Conservation (phyloP, 768 basidiomycete genomes). For the Kwoniella sp. region DNA sequence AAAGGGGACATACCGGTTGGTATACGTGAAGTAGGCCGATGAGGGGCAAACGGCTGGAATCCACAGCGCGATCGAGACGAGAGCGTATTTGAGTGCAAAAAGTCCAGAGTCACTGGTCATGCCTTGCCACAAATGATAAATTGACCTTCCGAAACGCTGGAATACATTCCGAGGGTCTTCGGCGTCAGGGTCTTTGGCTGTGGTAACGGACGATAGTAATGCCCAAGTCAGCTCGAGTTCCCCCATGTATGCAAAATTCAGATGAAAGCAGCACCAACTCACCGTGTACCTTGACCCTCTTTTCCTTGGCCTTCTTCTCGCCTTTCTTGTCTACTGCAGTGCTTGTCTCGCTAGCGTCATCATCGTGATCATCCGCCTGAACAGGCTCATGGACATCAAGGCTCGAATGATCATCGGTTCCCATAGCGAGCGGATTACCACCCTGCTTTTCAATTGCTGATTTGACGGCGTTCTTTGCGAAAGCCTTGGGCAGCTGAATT, state of each 20-base stretch:
- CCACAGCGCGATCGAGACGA: slow-evolving; percentile 63
- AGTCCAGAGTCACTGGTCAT: slow-evolving; percentile 58
- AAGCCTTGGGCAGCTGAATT: slow-evolving; percentile 62
- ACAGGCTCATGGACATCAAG: slow-evolving; percentile 8
- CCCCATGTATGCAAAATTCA: too few species aligned
- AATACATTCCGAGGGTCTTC: slow-evolving; percentile 59
- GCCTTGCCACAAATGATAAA: slow-evolving; percentile 58
- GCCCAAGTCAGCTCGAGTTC: background rate
- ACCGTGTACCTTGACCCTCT: slow-evolving; percentile 26
- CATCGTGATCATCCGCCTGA: slow-evolving; percentile 46
- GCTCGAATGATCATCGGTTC: slow-evolving; percentile 18
- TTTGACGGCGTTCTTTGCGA: slow-evolving; percentile 55
- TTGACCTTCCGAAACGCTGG: slow-evolving; percentile 57
- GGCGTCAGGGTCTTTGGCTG: slow-evolving; percentile 59
- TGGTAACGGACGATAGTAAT: slow-evolving; percentile 31
- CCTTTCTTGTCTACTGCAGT: slow-evolving; percentile 29
- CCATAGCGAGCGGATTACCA: slow-evolving; percentile 50
- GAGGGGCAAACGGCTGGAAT: slow-evolving; percentile 59
- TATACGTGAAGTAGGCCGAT: slow-evolving; percentile 56
- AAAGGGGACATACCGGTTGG: slow-evolving; percentile 17
- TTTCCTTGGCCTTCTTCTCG: slow-evolving; percentile 20
- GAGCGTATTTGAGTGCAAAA: slow-evolving; percentile 62
- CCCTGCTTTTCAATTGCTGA: slow-evolving; percentile 34
- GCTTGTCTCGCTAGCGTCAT: slow-evolving; percentile 44
- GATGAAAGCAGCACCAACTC: background rate